Base-by-base conservation (phyloP, 768 basidiomycete genomes). In the Suillus alpinus region DNA sequence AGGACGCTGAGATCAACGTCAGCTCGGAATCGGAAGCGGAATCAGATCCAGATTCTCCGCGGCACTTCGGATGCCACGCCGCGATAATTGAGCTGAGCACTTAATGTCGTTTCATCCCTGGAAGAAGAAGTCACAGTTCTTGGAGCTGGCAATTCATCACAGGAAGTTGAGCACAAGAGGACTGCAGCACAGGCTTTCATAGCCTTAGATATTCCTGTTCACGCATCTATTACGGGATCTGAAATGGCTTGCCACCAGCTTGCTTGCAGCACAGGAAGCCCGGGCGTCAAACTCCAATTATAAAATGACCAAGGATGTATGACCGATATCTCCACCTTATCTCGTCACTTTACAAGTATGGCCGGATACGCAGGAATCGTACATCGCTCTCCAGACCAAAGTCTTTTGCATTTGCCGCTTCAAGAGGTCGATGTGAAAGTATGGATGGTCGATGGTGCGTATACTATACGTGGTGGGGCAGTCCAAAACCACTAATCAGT, bases 401-500 rank as follows among this genome's bases (percentile, higher is more conserved):
- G 7, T 53, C 50, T 74, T 13, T 63, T 67, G n/a, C 61, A 77
- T 65, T 74, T 84, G 1, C 67, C 75, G 1, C 69, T 84, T 0
- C 77, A 82, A 59, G 71, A 81, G 56, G 75, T 83, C 14, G 65
- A 46, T 1, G 76, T 79, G 9, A 75, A 70, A 14, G 78, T 73
- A 0, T 70, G 78, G 56, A 74, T 83, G 1, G 69, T 83, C 0
- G 82, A 83, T 53, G 73, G 82, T 82, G 56, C 57, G 66, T 66
- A 34, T 26, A 26, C 26, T 16, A 36, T 36, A 13, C 5, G 7
- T 13, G 16, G 29, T 14, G 6, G 6, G 0, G 1, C 6, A 46
- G 46, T 44, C 18, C 8, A 23, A 14, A 3, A 13, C 2, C 6
- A 6, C 49, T 60, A 60, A 43, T 66, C 60, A 53, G 8, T 20